Evolutionary conservation across 441 rosid genomes (phyloP).

Genomic region (Flueggea neowawraea): DNA sequence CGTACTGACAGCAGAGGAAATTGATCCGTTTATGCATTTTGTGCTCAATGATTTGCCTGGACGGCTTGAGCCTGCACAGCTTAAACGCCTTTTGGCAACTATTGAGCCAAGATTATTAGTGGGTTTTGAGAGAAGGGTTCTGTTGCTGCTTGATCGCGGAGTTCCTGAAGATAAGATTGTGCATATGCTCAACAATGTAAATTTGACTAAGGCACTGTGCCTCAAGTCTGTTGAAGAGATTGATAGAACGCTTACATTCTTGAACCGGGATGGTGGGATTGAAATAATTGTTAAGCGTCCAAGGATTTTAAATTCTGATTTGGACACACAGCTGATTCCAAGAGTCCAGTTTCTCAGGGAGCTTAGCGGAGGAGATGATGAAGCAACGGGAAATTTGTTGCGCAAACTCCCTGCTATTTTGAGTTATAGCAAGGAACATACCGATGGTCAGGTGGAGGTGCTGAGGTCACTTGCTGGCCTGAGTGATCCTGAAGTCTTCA

Average conservation of each 20-base stretch:
- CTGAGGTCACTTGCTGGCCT: slow-evolving; percentile 68
- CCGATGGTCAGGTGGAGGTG: slow-evolving; percentile 50
- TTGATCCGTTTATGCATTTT: slow-evolving; percentile 38
- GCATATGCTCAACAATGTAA: slow-evolving; percentile 54
- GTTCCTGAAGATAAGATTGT: slow-evolving; percentile 51
- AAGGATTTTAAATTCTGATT: slow-evolving; percentile 48
- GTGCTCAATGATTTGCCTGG: slow-evolving; percentile 36
- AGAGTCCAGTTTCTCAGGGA: slow-evolving; percentile 45
- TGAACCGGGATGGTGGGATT: slow-evolving; percentile 56
- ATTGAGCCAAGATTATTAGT: slow-evolving; percentile 40
- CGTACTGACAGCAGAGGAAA: slow-evolving; percentile 49
- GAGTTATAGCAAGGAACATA: slow-evolving; percentile 59
- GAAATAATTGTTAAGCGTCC: slow-evolving; percentile 59
- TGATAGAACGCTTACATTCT: slow-evolving; percentile 44
- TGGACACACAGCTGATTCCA: slow-evolving; percentile 61
- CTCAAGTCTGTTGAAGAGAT: slow-evolving; percentile 54
- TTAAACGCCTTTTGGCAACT: slow-evolving; percentile 47
- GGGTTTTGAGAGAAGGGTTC: slow-evolving; percentile 59
- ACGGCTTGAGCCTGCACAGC: slow-evolving; percentile 46
- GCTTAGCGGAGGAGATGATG: slow-evolving; percentile 64
- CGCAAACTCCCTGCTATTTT: slow-evolving; percentile 56
- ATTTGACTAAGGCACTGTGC: slow-evolving; percentile 48
- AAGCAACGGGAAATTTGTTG: slow-evolving; percentile 45
- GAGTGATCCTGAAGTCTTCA: slow-evolving; percentile 56
- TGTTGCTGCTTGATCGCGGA: slow-evolving; percentile 42